These are phyloP conservation scores for Fraxinus quadrangulata DNA, from an alignment of 257 asterid genomes.

Conservation along the genomic window DNA sequence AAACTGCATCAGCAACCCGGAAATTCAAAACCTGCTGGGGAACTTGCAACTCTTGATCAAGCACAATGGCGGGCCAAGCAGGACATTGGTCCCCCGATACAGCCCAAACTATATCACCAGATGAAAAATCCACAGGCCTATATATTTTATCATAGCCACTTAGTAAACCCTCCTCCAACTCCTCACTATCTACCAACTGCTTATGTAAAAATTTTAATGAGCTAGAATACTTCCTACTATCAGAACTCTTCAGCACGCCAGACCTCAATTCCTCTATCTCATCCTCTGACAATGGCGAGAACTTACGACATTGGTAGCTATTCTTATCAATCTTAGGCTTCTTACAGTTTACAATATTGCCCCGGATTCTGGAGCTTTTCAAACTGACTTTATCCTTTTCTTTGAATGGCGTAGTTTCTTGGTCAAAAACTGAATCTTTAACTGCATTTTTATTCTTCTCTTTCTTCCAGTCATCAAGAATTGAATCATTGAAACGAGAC, in stretches of 20 bases:
- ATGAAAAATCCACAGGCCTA: slow-evolving; percentile 52
- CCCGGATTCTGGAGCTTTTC: slow-evolving; percentile 42
- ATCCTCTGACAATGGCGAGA: slow-evolving; percentile 59
- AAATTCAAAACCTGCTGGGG: slow-evolving; percentile 79
- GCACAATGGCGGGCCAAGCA: slow-evolving; percentile 98
- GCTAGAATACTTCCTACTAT: slow-evolving; percentile 42
- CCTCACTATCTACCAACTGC: slow-evolving; percentile 51
- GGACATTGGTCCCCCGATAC: slow-evolving; percentile 73
- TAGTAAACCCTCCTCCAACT: slow-evolving; percentile 49
- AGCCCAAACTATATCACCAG: slow-evolving; percentile 96
- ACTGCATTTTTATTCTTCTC: slow-evolving; percentile 55
- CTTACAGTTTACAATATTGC: slow-evolving; percentile 34
- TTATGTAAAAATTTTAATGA: slow-evolving; percentile 47
- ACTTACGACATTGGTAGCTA: slow-evolving; percentile 45
- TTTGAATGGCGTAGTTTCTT: slow-evolving; percentile 59
- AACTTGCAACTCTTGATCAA: slow-evolving; percentile 74
- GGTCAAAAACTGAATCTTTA: slow-evolving; percentile 58
- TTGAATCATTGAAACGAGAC: slow-evolving; percentile 86
- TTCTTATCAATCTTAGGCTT: slow-evolving; percentile 39
- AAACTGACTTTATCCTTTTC: slow-evolving; percentile 42
- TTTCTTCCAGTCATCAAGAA: slow-evolving; percentile 93
- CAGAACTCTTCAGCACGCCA: slow-evolving; percentile 33
- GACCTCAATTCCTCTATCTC: slow-evolving; percentile 61
- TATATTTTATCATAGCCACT: slow-evolving; percentile 50
- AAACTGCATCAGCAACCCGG: slow-evolving; percentile 59